Evolutionary conservation across 768 basidiomycete genomes (phyloP), one percentile per base, ranked within the genome.

Genomic region (Coprinellus aureogranulatus): DNA sequence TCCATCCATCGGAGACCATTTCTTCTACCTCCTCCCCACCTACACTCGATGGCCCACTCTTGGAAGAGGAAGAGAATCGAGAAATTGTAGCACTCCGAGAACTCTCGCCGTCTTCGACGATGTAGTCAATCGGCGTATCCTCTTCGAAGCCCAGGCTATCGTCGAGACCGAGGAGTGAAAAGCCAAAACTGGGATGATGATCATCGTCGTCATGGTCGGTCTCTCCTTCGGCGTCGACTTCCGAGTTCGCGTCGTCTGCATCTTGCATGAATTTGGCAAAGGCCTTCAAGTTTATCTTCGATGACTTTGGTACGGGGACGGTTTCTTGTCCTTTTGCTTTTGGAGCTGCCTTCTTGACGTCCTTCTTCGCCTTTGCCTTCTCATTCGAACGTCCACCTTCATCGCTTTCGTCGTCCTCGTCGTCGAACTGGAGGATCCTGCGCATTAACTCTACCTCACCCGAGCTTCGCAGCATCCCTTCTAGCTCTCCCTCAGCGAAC

Each of bases 401-500:
- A 22, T 60, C 58, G 20, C 53, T 54, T n/a, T 64, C 60, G 11
- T 66, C 60, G 9, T 65, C 67, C 20, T 65, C 64, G 52, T 65
- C 59, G 37, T 60, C 66, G 30, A 66, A 71, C 20, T 73, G 67
- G 30, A 71, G 61, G 47, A 48, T 48, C 25, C 68, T 61, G 25
- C 67, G 67, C 22, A 89, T 66, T 1, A 73, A 70, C 51, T 74
- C 71, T 16, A 75, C 75, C 66, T 91, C 87, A 22, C 75, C 78
- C 30, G 81, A 74, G 46, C 63, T 72, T 55, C 90, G 72, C 22
- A 89, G 61, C 27, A 89, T 53, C 20, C 73, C 77, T 54, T 90
- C 89, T 26, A 89, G 67, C 68, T 92, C 90, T 2, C 84, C 87
- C 28, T 82, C 78, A 2, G 71, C 79, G 58, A 92, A 90, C 23